A percentile compares a stretch with the other conserved stretches of the same genome.
These are phyloP conservation scores for Rubia yunnanensis DNA, from an alignment of 257 asterid genomes.

Conservation along the genomic window DNA sequence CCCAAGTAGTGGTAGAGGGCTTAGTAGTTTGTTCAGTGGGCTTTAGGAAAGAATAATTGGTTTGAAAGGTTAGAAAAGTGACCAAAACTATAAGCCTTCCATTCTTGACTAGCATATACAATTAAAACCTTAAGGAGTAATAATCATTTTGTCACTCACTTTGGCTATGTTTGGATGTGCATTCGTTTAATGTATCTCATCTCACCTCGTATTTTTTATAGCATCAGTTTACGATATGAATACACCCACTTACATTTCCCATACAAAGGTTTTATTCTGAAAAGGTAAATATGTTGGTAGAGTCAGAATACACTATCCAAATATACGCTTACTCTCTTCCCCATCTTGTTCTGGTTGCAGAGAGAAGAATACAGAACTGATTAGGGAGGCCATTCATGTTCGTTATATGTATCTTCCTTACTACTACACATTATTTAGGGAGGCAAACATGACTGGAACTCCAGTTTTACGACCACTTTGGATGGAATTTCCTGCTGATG, in stretches of 20 bases:
- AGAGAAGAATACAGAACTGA: constrained; percentile 71
- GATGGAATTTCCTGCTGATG: constrained; percentile 96
- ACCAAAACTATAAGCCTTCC: background rate
- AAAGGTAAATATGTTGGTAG: background rate
- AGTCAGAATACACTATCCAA: background rate
- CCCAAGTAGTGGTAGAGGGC: no score
- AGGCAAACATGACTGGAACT: constrained; percentile 75
- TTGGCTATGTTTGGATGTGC: background rate
- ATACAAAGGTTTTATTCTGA: background rate
- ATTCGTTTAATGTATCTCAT: no score
- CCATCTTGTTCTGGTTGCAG: constrained; percentile 34
- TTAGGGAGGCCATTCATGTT: constrained; percentile 70
- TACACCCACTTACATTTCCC: no score
- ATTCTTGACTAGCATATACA: background rate
- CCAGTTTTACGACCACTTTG: constrained; percentile 95
- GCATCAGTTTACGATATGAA: no score
- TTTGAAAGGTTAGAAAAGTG: background rate
- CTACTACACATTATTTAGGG: constrained; percentile 87
- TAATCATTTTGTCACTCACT: background rate
- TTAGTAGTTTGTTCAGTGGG: background rate
- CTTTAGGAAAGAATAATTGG: background rate
- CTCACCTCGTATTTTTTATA: no score
- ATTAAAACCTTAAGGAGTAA: background rate
- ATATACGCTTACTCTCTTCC: background rate
- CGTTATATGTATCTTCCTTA: constrained; percentile 93